Evolutionary conservation across 1,139 yeast genomes (phyloP), one percentile per base, ranked within the genome.

Genomic region (Zhuliangozyma blackwelliae): DNA sequence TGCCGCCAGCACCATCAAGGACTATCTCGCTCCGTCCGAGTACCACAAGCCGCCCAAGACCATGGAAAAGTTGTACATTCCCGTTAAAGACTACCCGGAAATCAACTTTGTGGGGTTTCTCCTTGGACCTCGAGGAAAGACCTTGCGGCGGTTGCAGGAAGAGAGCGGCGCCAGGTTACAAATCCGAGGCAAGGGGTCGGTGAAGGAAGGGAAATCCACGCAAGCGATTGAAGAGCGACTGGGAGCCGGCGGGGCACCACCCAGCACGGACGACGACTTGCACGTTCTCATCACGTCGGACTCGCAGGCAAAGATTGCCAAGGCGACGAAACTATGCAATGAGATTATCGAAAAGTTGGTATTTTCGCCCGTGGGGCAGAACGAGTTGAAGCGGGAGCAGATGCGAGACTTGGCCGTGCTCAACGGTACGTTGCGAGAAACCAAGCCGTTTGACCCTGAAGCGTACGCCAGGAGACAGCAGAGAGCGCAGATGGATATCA

Each of bases 111-210:
- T 92, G 38, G 99, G 99, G 0, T 71, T 86, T 37, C 65, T 94
- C 28, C 63, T 94, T 39, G 99, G 99, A 0, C 98, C 99, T 25
- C 81, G 99, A 68, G 99, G 97, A 16, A 83, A 85, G 50, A 92
- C 97, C 0, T 63, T 90, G 49, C 77, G 87, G 44, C 79, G 79
- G 49, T 65, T 94, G 61, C 96, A 90, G 55, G 82, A 79, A 34
- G 79, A 82, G 36, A 81, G 94, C 34, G 95, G 95, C 1, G 96
- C 97, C 19, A 75, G 75, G 44, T 81, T 90, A 43, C 94, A 90
- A 2, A 84, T 90, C 29, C 69, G 97, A 50, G 97, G 97, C 28
- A 81, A 84, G 50, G 99, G 99, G 0, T 89, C 97, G 0, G 95
- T 89, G 16, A 92, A 92, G 54, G 96, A 88, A 54, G 97, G 97